phyloP scores from a whole-genome alignment of 2,329 filamentous ascomycete genomes.

The Scorias spongiosa region DNA sequence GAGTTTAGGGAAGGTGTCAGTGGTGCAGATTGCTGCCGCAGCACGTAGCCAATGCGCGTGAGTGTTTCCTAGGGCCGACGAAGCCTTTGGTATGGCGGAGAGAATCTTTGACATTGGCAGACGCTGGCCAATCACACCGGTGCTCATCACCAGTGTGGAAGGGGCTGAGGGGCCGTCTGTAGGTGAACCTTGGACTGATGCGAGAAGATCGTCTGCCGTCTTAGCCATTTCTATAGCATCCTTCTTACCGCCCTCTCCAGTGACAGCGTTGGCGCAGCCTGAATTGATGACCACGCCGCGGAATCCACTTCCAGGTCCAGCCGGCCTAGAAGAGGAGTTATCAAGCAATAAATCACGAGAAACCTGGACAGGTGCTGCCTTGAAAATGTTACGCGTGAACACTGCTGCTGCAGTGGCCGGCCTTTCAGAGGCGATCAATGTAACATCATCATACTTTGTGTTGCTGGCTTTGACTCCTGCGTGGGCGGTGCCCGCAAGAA shows the following conservation, averaged over 20 bases:
- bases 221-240: constrained; percentile 75
- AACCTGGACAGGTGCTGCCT: constrained; percentile 85
- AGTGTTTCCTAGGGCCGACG: constrained; percentile 52
- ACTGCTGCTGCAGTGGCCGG: constrained; percentile 82
- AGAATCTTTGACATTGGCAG: constrained; percentile 87
- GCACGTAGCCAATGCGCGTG: constrained; percentile 79
- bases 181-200: constrained; percentile 17
- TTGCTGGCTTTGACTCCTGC: constrained; percentile 91
- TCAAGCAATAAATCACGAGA: constrained; percentile 44
- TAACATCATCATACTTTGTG: constrained; percentile 79
- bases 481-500: constrained; percentile 70
- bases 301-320: constrained; percentile 35
- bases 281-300: constrained; percentile 83
- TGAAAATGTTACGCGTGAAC: constrained; percentile 97
- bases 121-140: constrained; percentile 89
- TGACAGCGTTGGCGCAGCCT: constrained; percentile 93
- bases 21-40: constrained; percentile 90
- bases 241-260: constrained; percentile 73
- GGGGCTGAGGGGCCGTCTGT: constrained; percentile 28
- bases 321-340: constrained; percentile 42
- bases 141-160: constrained; percentile 90
- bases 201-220: constrained; percentile 55
- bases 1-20: constrained; percentile 95
- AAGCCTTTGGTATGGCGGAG: constrained; percentile 61
- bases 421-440: constrained; percentile 70